These are phyloP conservation scores for Pseudogymnoascus verrucosus DNA, from an alignment of 2,329 filamentous ascomycete species.

Conservation along the genomic window DNA sequence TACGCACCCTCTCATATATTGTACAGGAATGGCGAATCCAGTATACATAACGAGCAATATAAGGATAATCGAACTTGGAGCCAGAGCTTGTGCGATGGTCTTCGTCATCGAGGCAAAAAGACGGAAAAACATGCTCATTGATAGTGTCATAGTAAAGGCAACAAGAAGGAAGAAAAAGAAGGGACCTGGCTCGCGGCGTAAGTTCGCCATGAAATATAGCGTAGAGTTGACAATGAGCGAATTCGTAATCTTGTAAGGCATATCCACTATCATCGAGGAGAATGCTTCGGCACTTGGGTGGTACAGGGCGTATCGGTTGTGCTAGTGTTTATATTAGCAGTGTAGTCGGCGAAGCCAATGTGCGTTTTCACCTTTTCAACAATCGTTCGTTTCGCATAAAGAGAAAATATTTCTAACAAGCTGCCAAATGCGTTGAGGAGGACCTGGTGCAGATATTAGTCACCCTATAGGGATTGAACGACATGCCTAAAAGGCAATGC, in stretches of 20 bases:
- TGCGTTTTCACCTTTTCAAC: slow-evolving; percentile 29
- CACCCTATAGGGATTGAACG: slow-evolving; percentile 31
- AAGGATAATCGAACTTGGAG: slow-evolving; percentile 51
- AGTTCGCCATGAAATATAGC: slow-evolving; percentile 78
- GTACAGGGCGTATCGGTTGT: slow-evolving; percentile 78
- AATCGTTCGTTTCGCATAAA: slow-evolving; percentile 32
- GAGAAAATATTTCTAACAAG: slow-evolving; percentile 20
- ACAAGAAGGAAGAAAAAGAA: slow-evolving; percentile 69
- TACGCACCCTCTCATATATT: slow-evolving; percentile 5
- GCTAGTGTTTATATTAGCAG: slow-evolving; percentile 37
- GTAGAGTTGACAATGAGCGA: slow-evolving; percentile 66
- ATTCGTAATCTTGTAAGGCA: slow-evolving; percentile 72
- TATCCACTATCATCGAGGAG: slow-evolving; percentile 73
- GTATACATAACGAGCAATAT: slow-evolving; percentile 47
- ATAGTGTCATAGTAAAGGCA: slow-evolving; percentile 26
- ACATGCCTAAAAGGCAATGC: slow-evolving; percentile 24
- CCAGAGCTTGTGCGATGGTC: slow-evolving; percentile 59
- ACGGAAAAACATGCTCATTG: slow-evolving; percentile 80
- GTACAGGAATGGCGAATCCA: slow-evolving; percentile 40
- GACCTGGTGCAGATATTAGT: neutral
- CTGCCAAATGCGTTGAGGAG: slow-evolving; percentile 11
- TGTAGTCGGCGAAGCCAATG: neutral
- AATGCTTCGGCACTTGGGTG: slow-evolving; percentile 83
- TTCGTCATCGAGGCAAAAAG: slow-evolving; percentile 68
- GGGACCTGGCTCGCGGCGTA: slow-evolving; percentile 31